Base-by-base conservation (phyloP, 2,329 filamentous ascomycete genomes). In the Xylogone sp. region DNA sequence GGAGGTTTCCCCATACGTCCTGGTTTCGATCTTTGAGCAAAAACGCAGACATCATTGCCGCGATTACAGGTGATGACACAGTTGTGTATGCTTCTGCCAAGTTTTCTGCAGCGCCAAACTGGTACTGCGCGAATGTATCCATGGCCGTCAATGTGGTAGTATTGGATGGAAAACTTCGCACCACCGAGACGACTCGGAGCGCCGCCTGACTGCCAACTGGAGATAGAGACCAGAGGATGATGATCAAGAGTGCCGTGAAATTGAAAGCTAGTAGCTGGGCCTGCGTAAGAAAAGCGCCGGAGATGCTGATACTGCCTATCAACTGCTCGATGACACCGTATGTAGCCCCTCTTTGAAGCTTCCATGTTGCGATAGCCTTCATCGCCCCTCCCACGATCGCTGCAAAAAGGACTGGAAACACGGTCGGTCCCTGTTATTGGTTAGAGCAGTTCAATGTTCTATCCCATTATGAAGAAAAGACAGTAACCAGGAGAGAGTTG, bases 371-470 rank as follows among this genome's bases (percentile, higher is more conserved):
- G 20, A 58, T 13, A 22, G 55, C 55, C 31, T 56, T 43, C 45
- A 56, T 50, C 12, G 47, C 34, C 24, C 55, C 50, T n/a, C 57
- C 57, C n/a, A 59, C 48, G 21, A 59, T 43, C n/a, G 56, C 18
- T 3, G 57, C 56, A 45, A 59, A 59, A 21, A 55, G 22, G 16
- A 59, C 20, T 1, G 57, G 57, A 27, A 59, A 58, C 21, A 58
- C 19, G 12, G 57, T 59, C 6, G 56, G 34, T 16, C 34, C 34
- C 34, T 39, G 34, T 13, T 39, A n/a, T n/a, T n/a, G n/a, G n/a
- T 39, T 16, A 39, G 12, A 39, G 34, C n/a, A 16, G 5, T 16
- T 39, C 13, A 16, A 5, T 5, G 27, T 18, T 16, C 34, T 16
- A 39, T 5, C n/a, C 8, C 13, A 18, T 39, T 18, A 39, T 16